A percentile compares a stretch with the other conserved stretches of the same genome.
phyloP scores from a whole-genome alignment of 2,329 filamentous ascomycete species.

The Verticillium klebahnii region DNA sequence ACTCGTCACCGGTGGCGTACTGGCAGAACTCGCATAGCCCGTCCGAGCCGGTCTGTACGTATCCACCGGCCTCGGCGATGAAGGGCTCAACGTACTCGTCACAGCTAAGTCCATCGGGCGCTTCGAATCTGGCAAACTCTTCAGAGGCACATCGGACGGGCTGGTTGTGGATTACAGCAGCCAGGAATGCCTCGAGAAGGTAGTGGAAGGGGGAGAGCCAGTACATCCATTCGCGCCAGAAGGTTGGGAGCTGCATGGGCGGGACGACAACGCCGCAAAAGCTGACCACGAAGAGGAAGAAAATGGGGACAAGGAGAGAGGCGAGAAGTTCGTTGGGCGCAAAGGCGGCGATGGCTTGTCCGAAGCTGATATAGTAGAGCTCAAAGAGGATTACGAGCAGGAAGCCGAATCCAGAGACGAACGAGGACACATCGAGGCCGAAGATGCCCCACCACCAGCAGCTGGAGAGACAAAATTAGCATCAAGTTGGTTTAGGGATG shows the following conservation, averaged over 20 bases:
- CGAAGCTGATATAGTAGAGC: slow-evolving; percentile 60
- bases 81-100: slow-evolving; percentile 52
- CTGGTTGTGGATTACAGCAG: slow-evolving; percentile 47
- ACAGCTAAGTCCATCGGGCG: slow-evolving; percentile 57
- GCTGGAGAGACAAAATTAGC: not conserved
- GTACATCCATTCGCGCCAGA: slow-evolving; percentile 65
- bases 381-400: slow-evolving; percentile 63
- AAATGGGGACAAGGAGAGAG: slow-evolving; percentile 61
- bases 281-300: slow-evolving; percentile 65
- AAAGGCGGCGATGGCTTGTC: slow-evolving; percentile 63
- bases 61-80: slow-evolving; percentile 51
- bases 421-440: slow-evolving; percentile 44
- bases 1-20: slow-evolving; percentile 56
- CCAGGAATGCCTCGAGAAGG: slow-evolving; percentile 58
- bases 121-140: slow-evolving; percentile 56
- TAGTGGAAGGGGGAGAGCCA: slow-evolving; percentile 65
- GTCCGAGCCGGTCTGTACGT: slow-evolving; percentile 49
- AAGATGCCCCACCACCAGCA: slow-evolving; percentile 56
- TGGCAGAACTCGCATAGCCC: slow-evolving; percentile 63
- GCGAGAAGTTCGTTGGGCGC: slow-evolving; percentile 63
- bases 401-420: slow-evolving; percentile 58
- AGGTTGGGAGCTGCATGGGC: slow-evolving; percentile 49
- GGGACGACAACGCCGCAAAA: slow-evolving; percentile 71
- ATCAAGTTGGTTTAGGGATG: not conserved
- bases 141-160: slow-evolving; percentile 48